These are phyloP conservation scores for Fomitiporia mediterranea DNA, from an alignment of 1,284 basidiomycete species.

Conservation along the genomic window DNA sequence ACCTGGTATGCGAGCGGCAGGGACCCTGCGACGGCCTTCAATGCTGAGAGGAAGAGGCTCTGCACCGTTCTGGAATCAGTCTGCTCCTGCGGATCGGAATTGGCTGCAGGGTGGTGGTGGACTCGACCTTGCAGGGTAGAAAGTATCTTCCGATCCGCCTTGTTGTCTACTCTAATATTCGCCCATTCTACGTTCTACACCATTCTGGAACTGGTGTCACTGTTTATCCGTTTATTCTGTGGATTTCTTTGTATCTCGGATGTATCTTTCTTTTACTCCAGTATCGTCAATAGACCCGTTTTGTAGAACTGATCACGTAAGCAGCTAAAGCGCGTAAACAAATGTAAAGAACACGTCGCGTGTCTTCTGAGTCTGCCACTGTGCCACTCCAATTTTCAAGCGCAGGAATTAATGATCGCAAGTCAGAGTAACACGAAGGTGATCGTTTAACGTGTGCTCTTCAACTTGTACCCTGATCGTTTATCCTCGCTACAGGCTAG, in stretches of 20 bases:
- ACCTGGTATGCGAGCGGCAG: conserved; percentile 28
- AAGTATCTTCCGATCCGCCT: not conserved
- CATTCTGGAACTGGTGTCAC: too few species aligned
- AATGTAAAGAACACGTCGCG: conserved; percentile 5
- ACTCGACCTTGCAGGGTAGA: conserved; percentile 17
- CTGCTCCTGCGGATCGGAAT: conserved; percentile 5
- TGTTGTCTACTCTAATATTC: not conserved
- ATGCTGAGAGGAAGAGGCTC: conserved; percentile 32
- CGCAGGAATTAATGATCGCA: not conserved
- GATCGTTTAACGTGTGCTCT: not conserved
- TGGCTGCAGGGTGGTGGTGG: conserved; percentile 10
- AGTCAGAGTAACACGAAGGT: not conserved
- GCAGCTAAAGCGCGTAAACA: not conserved
- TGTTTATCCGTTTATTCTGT: too few species aligned
- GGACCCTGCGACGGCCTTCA: conserved; percentile 26
- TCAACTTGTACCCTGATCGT: not conserved
- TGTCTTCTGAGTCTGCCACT: too few species aligned
- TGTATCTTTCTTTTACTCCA: not conserved
- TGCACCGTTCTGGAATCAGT: conserved; percentile 17
- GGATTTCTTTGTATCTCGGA: not conserved
- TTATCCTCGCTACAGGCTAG: not conserved
- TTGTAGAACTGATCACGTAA: not conserved
- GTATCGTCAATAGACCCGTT: not conserved
- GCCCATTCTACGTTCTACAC: too few species aligned
- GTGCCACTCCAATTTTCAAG: too few species aligned